Evolutionary conservation across 2,329 filamentous ascomycete genomes (phyloP).

Genomic region (Teratosphaeria epicoccoides): DNA sequence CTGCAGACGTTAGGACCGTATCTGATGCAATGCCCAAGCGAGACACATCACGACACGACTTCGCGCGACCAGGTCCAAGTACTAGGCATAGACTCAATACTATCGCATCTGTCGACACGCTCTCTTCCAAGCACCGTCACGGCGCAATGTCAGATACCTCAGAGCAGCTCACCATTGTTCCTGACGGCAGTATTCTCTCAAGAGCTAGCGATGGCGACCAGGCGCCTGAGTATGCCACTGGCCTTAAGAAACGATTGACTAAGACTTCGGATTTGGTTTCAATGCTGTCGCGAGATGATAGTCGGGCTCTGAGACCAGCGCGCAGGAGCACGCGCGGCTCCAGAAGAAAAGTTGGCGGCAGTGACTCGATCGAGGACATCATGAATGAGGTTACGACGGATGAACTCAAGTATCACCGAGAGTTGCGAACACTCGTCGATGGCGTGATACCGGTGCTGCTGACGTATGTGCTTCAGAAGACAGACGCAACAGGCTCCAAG

Average conservation of each 20-base stretch:
- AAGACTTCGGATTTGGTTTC: constrained; percentile 93
- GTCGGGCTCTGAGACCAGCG: constrained; percentile 61
- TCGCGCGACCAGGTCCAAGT: constrained; percentile 27
- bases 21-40: constrained; percentile 1
- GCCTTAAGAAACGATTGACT: constrained; percentile 65
- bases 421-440: constrained; percentile 85
- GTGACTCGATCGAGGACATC: constrained; percentile 62
- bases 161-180: constrained; percentile 19
- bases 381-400: constrained; percentile 72
- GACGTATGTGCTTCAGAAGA: constrained; percentile 68
- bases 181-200: constrained; percentile 17
- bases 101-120: constrained; percentile 47
- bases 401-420: constrained; percentile 77
- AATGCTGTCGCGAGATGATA: constrained; percentile 57
- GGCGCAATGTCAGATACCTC: constrained; percentile 22
- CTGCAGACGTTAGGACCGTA: not conserved
- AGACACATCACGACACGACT: constrained; percentile 1
- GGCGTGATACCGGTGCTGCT: constrained; percentile 90
- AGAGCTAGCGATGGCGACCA: constrained; percentile 20
- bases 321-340: constrained; percentile 58
- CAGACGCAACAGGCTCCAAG: constrained; percentile 37
- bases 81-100: constrained; percentile 47
- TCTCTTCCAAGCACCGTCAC: constrained; percentile 26
- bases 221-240: constrained; percentile 26
- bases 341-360: constrained; percentile 54